Base-by-base conservation (phyloP, 176 grass and related monocot species). In the Zoysia pacifica region DNA sequence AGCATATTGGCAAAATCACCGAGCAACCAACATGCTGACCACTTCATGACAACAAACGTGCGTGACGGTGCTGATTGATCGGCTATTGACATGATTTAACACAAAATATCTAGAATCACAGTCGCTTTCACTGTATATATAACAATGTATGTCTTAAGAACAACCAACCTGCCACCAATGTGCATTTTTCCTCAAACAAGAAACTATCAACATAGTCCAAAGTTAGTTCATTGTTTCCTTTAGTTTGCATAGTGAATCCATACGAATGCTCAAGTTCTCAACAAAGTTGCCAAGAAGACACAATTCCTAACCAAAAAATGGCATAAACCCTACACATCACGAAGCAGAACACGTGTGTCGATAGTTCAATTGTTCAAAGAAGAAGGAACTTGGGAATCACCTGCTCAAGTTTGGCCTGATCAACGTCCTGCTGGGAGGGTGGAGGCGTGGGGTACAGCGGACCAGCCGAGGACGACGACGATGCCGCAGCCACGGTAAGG, bases 341-440 rank as follows among this genome's bases (percentile, higher is more conserved):
- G 11, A 62, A 7, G 47, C 48, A 79, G 44, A 77, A 40, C 20
- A 40, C 28, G 28, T 28, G 28, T 28, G 28, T 28, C 28, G 13
- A 51, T 69, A 70, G 5, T 75, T 82, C 28, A 28, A 28, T 28
- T 28, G 28, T 28, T 28, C 36, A 62, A 67, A 72, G 53, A 53
- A 52, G 15, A 51, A 28, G 20, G 48, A 73, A 59, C 46, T n/a
- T 47, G 43, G 11, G 35, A 46, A 4, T 7, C 59, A 98, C 96
- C 96, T 98, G 96, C 54, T 86, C 88, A 56, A 98, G 86, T 79
- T 98, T 98, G 4, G 69, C 83, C 18, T 67, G 77, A 73, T 97
- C 89, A 39, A 90, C 73, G 1, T 89, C 82, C 74, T 86, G 79
- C 61, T 81, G 71, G 1, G 82, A 64, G 16, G 96, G 77, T 40